These are phyloP conservation scores for Manihot esculenta DNA, from an alignment of 441 rosid species.

Conservation along the genomic window DNA sequence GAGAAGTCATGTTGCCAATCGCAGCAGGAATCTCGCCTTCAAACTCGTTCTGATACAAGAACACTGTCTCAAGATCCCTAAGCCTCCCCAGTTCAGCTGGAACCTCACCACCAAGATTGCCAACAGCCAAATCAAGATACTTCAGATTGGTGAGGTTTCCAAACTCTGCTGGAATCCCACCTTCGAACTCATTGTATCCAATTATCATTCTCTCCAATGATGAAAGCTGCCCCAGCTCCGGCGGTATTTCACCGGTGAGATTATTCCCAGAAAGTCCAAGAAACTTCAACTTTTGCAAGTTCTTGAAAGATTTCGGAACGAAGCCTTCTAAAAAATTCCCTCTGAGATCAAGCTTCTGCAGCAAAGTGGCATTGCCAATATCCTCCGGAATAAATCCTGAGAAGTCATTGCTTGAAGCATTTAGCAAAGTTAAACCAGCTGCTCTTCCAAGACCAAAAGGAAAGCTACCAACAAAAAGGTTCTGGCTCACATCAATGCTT, in stretches of 20 bases:
- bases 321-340: slow-evolving; percentile 82
- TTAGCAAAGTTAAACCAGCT: slow-evolving; percentile 52
- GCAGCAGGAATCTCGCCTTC: slow-evolving; percentile 62
- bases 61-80: slow-evolving; percentile 51
- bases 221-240: slow-evolving; percentile 64
- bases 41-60: slow-evolving; percentile 66
- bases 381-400: slow-evolving; percentile 69
- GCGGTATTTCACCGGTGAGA: slow-evolving; percentile 72
- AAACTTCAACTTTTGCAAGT: slow-evolving; percentile 68
- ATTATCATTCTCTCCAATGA: slow-evolving; percentile 71
- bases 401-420: slow-evolving; percentile 88
- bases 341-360: slow-evolving; percentile 76
- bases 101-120: slow-evolving; percentile 70
- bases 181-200: slow-evolving; percentile 80
- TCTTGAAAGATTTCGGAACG: slow-evolving; percentile 62
- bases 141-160: slow-evolving; percentile 70
- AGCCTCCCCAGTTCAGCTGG: slow-evolving; percentile 75
- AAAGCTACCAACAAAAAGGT: slow-evolving; percentile 54
- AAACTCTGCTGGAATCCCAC: slow-evolving; percentile 66
- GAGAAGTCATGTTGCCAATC: slow-evolving; percentile 59
- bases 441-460: slow-evolving; percentile 59
- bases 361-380: slow-evolving; percentile 57
- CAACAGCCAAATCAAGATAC: slow-evolving; percentile 79
- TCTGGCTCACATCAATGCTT: slow-evolving; percentile 76
- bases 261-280: slow-evolving; percentile 93